Evolutionary conservation across 352 stramenopile genomes (phyloP).

Genomic region (Globisporangium sylvaticum): DNA sequence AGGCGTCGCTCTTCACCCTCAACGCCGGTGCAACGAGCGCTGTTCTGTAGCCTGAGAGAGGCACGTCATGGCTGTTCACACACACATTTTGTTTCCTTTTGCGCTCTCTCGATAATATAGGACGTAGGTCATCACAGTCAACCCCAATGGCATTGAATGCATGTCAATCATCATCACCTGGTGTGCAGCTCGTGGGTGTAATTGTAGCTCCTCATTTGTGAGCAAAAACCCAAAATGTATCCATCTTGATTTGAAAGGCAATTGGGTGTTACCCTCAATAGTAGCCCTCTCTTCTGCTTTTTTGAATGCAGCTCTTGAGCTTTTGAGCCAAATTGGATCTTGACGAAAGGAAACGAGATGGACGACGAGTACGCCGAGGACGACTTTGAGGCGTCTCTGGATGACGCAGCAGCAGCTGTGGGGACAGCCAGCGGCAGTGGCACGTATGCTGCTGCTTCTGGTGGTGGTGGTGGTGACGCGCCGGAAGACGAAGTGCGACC

Average conservation of each 20-base stretch:
- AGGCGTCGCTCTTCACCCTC: not conserved
- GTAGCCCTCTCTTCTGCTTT: not conserved
- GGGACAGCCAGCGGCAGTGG: not conserved
- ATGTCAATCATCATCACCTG: not conserved
- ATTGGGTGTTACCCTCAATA: not conserved
- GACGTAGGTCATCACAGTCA: not conserved
- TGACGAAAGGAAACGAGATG: not conserved
- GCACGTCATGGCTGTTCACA: not conserved
- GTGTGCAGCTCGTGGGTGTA: not conserved
- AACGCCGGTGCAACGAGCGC: not conserved
- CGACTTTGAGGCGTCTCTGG: slow-evolving; percentile 22
- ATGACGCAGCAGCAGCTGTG: not conserved
- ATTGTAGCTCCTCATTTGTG: not conserved
- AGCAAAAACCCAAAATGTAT: not conserved
- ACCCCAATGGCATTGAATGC: not conserved
- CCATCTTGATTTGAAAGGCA: not conserved
- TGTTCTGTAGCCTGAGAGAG: not conserved
- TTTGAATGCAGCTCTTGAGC: not conserved
- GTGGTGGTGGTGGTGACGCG: not conserved
- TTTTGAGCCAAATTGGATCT: not conserved
- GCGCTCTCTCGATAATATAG: not conserved
- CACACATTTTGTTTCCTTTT: not conserved
- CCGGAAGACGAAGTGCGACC: slow-evolving; percentile 12
- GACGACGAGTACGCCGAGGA: slow-evolving; percentile 22
- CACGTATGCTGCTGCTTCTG: not conserved